phyloP scores from a whole-genome alignment of 768 basidiomycete genomes.

The Lyophyllum atratum region DNA sequence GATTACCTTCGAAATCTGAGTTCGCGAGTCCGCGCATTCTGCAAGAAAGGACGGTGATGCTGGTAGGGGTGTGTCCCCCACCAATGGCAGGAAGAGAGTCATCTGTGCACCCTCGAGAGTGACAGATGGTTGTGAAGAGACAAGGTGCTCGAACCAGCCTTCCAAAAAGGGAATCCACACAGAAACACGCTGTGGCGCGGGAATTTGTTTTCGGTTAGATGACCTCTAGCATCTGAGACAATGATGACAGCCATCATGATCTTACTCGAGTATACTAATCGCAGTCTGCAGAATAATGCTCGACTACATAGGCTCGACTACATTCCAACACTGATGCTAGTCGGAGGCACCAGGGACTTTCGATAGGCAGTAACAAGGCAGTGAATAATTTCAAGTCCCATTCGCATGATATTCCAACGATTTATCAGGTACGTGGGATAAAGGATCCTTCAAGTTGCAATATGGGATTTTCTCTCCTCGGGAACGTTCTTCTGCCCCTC shows the following conservation, averaged over 20 bases:
- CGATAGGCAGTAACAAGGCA: too few relatives aligned
- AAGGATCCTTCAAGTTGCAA: too few relatives aligned
- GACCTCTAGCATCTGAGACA: slow-evolving; percentile 4
- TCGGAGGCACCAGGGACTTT: too few relatives aligned
- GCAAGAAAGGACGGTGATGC: slow-evolving; percentile 58
- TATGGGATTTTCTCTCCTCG: too few relatives aligned
- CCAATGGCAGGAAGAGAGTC: slow-evolving; percentile 69
- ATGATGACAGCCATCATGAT: background rate
- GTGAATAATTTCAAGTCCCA: too few relatives aligned
- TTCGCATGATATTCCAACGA: too few relatives aligned
- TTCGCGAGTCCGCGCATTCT: slow-evolving; percentile 42
- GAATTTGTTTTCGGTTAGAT: slow-evolving; percentile 9
- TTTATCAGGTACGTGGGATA: too few relatives aligned
- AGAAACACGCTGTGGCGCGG: slow-evolving; percentile 23
- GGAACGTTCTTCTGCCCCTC: background rate
- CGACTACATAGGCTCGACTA: background rate
- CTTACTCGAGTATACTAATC: too few relatives aligned
- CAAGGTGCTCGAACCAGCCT: slow-evolving; percentile 10
- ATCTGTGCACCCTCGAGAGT: slow-evolving; percentile 32
- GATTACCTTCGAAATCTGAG: slow-evolving; percentile 55
- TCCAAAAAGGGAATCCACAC: slow-evolving; percentile 15
- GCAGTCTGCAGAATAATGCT: too few relatives aligned
- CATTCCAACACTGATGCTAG: background rate
- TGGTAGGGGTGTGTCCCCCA: slow-evolving; percentile 46
- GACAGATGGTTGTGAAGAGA: slow-evolving; percentile 17